Base-by-base conservation (phyloP, 495 filamentous ascomycete species). In the Hypoxylon rickii region DNA sequence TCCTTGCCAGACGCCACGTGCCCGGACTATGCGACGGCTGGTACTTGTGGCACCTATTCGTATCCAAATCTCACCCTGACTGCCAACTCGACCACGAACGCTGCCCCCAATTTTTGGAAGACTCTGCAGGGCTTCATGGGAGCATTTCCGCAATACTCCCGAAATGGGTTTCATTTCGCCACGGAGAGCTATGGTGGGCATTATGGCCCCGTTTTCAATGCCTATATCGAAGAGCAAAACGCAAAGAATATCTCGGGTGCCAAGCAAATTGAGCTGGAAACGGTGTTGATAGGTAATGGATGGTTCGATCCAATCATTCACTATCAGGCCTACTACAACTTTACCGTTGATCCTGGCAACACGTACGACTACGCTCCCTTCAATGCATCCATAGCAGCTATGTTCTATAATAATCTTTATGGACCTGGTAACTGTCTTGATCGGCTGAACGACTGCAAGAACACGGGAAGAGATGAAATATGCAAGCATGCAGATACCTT, bases 171-270 rank as follows among this genome's bases (percentile, higher is more conserved):
- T 65, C 79, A 83, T 58, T 83, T 86, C 68, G 73, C 79, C 7
- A 83, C 80, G 1, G 81, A 85, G 61, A 77, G 73, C 22, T 89
- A 88, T 54, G 86, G 86, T 10, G 85, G 85, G 1, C 84, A 84
- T 22, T 89, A 88, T 39, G 86, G 84, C 0, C 86, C 86, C 0
- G 72, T 82, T 1, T 88, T 86, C 56, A 78, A 82, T 29, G 74
- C 80, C 12, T 89, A 83, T 61, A 82, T 89, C 61, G 80, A 87
- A 51, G 66, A 80, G 48, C 86, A 89, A 64, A 90, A 90, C 49
- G 72, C 73, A 55, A 70, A 83, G 74, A 57, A 74, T 60, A 55
- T 79, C 8, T 57, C 68, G 2, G 78, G 77, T 10, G 73, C 81
- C 3, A 73, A 75, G 38, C 59, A 75, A 20, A 85, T 86, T 50